Base-by-base conservation (phyloP, 345 rosid genomes). In the Salix udensis region DNA sequence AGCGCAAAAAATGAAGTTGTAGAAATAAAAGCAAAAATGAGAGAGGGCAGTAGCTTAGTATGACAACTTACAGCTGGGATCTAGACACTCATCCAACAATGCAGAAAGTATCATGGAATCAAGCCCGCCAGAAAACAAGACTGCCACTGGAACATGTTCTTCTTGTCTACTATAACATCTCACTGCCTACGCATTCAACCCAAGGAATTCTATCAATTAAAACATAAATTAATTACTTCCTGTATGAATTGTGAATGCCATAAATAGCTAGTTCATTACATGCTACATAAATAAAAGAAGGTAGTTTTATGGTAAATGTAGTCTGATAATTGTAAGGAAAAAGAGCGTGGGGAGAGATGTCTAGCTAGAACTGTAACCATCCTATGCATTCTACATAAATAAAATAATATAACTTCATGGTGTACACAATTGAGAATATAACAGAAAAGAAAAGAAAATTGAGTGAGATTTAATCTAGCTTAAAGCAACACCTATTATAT, bases 71-170 rank as follows among this genome's bases (percentile, higher is more conserved):
- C 98, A 91, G 64, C 67, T 82, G 68, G 90, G 86, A 86, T 91
- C 91, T 37, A 96, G 81, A 82, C 91, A 93, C 71, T 93, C 88
- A 78, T 96, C 85, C 83, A 93, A 84, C 31, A 96, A 76, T 44
- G 96, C 97, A 50, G 99, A 94, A 61, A 96, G 89, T 80, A 96
- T 92, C 98, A 91, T 96, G 36, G 98, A 96, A 85, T 96, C 99
- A 74, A 93, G 80, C 76, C 99, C 99, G 61, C 99, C 98, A 67
- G 99, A 96, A 83, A 96, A 93, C 60, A 96, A 92, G 76, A 96
- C 90, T 52, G 98, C 99, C 53, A 91, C 90, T 1, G 98, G 98
- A 68, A 74, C 87, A 75, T 46, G 78, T 73, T 85, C 93, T 71
- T 80, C 74, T 75, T 80, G 71, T 65, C 50, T 40, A 61, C n/a